A percentile compares a stretch with the other conserved stretches of the same genome.
Conservation (phyloP, 305 asterid genomes). For the Fraxinus xanthoxyloides region DNA sequence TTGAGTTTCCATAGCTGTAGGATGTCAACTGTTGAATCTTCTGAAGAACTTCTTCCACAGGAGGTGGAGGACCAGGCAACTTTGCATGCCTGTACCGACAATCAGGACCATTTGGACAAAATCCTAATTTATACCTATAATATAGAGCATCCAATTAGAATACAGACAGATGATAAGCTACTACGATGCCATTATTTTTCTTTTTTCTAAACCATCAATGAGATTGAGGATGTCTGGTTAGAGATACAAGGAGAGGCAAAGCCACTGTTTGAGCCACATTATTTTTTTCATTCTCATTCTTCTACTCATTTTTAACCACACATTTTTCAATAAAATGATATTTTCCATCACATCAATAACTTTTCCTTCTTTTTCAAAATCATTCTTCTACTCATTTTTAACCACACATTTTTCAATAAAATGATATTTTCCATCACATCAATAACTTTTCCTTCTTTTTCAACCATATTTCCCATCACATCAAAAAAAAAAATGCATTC, state of each 20-base stretch:
- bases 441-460: too few relatives aligned
- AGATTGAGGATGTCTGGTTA: not conserved
- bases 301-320: too few relatives aligned
- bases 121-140: conserved; percentile 89
- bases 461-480: too few relatives aligned
- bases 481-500: too few relatives aligned
- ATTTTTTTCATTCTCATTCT: too few relatives aligned
- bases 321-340: too few relatives aligned
- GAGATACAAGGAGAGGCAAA: not conserved
- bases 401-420: too few relatives aligned
- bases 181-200: not conserved
- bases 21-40: conserved; percentile 81
- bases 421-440: too few relatives aligned
- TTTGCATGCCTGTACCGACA: conserved; percentile 96
- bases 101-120: conserved; percentile 98
- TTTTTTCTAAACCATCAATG: not conserved
- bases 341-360: too few relatives aligned
- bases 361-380: conserved; percentile 10
- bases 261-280: not conserved
- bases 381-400: too few relatives aligned
- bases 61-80: conserved; percentile 95
- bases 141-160: conserved; percentile 25
- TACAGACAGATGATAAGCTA: not conserved
- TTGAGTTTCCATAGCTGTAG: conserved; percentile 54
- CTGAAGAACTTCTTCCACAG: conserved; percentile 87